Base-by-base conservation (phyloP, 1,284 basidiomycete genomes). In the Ustilago shanxiensis region DNA sequence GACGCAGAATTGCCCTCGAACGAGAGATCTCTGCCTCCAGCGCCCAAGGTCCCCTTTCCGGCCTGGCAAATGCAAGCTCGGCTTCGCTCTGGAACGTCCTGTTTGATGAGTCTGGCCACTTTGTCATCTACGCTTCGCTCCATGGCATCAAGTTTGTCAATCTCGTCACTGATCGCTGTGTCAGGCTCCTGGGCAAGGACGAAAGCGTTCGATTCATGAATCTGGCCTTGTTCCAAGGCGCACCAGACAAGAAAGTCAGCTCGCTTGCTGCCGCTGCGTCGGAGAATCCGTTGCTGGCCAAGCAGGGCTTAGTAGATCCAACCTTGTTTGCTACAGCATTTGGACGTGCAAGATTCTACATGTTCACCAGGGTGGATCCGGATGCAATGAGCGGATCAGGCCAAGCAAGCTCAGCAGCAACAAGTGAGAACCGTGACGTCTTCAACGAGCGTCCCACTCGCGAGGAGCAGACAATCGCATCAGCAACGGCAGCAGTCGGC, bases 391-490 rank as follows among this genome's bases (percentile, higher is more conserved):
- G 63, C 22, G 69, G 62, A 33, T 41, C 50, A 11, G 59, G 50
- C 11, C 59, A 54, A 16, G 70, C 16, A 20, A 93, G 93, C 86
- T 91, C 91, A 2, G 44, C 44, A 9, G 92, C 91, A 28, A 95
- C 68, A 5, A 53, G 59, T 47, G 68, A 62, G 49, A 61, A 99
- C 77, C 92, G 97, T 54, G 97, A 99, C 81, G 92, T 99, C 65
- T 98, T 98, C 90, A 99, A 99, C 87, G 97, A 99, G 87, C 91
- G 93, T 58, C 97, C 97, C 0, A 98, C 96, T 1, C 90, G 95
- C 61, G 97, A 99, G 85, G 97, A 99, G 85, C 94, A 95, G 85
- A 92, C 91, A n/a, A 90, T 95, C 55, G 94, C 95, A 1, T 88
- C 92, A 0, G 89, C 93, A 1, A 89, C 90, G 5, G 88, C 89